phyloP scores from a whole-genome alignment of 305 asterid species.

The Solanum hybrid region DNA sequence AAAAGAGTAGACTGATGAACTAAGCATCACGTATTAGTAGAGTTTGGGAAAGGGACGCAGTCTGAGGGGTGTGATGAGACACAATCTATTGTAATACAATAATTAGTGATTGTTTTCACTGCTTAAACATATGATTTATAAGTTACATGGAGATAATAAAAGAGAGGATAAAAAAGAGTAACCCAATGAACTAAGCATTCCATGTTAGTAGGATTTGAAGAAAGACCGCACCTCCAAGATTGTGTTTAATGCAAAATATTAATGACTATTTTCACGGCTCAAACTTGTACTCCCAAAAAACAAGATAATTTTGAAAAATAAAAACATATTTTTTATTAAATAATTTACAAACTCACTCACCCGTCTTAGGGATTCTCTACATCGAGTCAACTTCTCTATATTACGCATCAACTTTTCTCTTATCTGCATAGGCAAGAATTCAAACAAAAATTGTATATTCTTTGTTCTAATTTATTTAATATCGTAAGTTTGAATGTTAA shows the following conservation, averaged over 20 bases:
- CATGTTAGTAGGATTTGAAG: neutral
- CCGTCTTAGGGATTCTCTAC: conserved; percentile 18
- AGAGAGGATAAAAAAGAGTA: neutral
- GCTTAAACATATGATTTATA: neutral
- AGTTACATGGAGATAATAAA: neutral
- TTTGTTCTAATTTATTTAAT: neutral
- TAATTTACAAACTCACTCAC: conserved; percentile 21
- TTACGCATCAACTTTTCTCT: conserved; percentile 16
- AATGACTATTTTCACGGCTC: neutral
- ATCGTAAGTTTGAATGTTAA: neutral
- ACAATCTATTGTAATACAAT: too few species aligned
- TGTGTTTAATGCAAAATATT: neutral
- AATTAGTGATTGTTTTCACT: neutral
- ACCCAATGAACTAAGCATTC: neutral
- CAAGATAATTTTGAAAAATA: neutral
- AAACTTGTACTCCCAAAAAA: neutral
- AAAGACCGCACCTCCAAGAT: neutral
- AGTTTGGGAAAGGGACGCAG: neutral
- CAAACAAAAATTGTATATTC: neutral
- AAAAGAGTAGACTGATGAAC: neutral
- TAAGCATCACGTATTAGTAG: neutral
- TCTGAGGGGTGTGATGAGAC: neutral
- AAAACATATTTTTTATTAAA: neutral
- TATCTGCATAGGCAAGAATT: conserved; percentile 22
- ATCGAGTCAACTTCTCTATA: conserved; percentile 18